A percentile compares a stretch with the other conserved stretches of the same genome.
These are phyloP conservation scores for Rachicladosporium sp. DNA, from an alignment of 2,329 filamentous ascomycete species.

Conservation along the genomic window DNA sequence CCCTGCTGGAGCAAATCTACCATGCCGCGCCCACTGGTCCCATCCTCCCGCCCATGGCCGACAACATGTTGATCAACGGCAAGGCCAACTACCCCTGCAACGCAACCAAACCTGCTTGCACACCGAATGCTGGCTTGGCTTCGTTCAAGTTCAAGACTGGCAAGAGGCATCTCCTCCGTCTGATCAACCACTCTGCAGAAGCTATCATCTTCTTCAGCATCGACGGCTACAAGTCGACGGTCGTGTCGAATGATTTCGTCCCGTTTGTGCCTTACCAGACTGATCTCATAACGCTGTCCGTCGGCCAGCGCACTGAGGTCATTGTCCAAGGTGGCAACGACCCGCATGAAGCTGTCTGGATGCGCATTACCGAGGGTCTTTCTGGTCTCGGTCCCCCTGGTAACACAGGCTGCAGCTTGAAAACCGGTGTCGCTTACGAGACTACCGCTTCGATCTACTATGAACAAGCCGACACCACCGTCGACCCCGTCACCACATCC, in stretches of 20 bases:
- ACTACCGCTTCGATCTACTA: conserved; percentile 21
- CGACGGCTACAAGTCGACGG: conserved; percentile 48
- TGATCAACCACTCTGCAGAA: conserved; percentile 30
- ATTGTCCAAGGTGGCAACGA: conserved; percentile 33
- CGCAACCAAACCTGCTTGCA: conserved; percentile 18
- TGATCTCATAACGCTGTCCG: conserved; percentile 47
- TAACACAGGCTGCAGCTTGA: conserved; percentile 25
- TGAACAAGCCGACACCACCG: conserved; percentile 16
- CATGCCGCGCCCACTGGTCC: conserved; percentile 10
- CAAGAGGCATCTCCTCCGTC: conserved; percentile 28
- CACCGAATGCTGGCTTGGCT: conserved; percentile 18
- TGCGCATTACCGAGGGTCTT: conserved; percentile 32
- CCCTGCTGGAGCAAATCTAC: conserved; percentile 15
- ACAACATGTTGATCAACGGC: conserved; percentile 19
- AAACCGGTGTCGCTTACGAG: conserved; percentile 30
- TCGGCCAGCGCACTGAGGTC: conserved; percentile 41
- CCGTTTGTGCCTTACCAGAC: conserved; percentile 51
- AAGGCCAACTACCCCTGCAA: conserved; percentile 17
- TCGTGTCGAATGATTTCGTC: conserved; percentile 55
- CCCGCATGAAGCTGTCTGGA: conserved; percentile 42
- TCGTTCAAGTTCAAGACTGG: conserved; percentile 24
- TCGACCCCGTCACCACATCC: conserved; percentile 14
- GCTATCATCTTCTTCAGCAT: conserved; percentile 30
- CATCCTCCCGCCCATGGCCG: conserved; percentile 14
- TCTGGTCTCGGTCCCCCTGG: conserved; percentile 13